Percentiles rank a stretch among this genome's conserved stretches.
These are phyloP conservation scores for Pulveroboletus sp. DNA, from an alignment of 768 basidiomycete genomes.

Conservation along the genomic window DNA sequence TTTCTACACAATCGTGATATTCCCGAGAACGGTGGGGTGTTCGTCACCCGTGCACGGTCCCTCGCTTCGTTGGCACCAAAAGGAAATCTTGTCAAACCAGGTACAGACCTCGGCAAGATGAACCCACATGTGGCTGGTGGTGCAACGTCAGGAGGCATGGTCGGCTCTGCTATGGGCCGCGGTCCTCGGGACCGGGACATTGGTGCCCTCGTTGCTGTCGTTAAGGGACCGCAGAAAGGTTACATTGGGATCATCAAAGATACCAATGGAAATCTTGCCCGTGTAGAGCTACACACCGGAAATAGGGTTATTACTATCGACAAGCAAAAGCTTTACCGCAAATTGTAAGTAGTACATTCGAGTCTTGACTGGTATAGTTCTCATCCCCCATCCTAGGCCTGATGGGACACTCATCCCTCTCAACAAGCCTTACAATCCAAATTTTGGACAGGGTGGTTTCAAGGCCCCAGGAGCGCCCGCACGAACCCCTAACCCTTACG, in stretches of 20 bases:
- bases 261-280: slow-evolving; percentile 78
- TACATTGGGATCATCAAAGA: slow-evolving; percentile 92
- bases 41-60: slow-evolving; percentile 82
- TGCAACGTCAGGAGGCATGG: slow-evolving; percentile 66
- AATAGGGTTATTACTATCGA: slow-evolving; percentile 88
- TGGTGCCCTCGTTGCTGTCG: slow-evolving; percentile 70
- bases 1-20: slow-evolving; percentile 93
- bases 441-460: slow-evolving; percentile 18
- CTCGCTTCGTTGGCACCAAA: slow-evolving; percentile 86
- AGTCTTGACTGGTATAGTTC: neutral
- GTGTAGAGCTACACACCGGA: slow-evolving; percentile 86
- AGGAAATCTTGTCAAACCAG: slow-evolving; percentile 60
- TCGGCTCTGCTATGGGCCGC: slow-evolving; percentile 75
- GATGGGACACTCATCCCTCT: slow-evolving; percentile 54
- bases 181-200: slow-evolving; percentile 81
- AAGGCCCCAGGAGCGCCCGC: slow-evolving; percentile 37
- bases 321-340: slow-evolving; percentile 68
- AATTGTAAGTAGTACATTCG: slow-evolving; percentile 50
- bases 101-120: slow-evolving; percentile 83
- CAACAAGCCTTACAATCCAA: slow-evolving; percentile 32
- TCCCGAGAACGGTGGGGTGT: slow-evolving; percentile 88
- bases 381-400: slow-evolving; percentile 36
- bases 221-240: slow-evolving; percentile 88
- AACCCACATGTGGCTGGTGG: slow-evolving; percentile 67
- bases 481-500: slow-evolving; percentile 44